Evolutionary conservation across 371 early-diverging fungal genomes (phyloP).

Genomic region (Mortierella sp.): DNA sequence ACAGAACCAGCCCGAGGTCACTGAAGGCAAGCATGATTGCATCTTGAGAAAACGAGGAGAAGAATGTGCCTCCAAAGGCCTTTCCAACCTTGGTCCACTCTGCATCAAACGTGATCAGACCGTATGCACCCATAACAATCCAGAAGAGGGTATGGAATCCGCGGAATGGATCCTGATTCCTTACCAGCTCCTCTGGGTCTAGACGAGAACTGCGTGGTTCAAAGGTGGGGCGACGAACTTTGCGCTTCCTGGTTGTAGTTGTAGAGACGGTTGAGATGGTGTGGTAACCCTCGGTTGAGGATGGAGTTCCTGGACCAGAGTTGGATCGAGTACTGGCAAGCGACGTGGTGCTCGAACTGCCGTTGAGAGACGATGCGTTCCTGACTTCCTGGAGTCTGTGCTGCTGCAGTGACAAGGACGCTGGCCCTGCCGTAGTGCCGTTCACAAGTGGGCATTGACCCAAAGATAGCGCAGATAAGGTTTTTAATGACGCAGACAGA

Average conservation of each 20-base stretch:
- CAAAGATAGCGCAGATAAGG: conserved; percentile 10
- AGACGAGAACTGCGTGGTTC: conserved; percentile 55
- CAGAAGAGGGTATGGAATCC: conserved; percentile 95
- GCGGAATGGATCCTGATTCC: conserved; percentile 69
- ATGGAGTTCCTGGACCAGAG: conserved; percentile 27
- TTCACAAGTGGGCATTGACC: not conserved
- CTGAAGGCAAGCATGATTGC: conserved; percentile 71
- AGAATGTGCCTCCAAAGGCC: conserved; percentile 68
- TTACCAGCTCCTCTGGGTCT: conserved; percentile 51
- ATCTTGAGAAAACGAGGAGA: conserved; percentile 75
- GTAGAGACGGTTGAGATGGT: conserved; percentile 37
- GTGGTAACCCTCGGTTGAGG: conserved; percentile 27
- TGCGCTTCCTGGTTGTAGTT: conserved; percentile 35
- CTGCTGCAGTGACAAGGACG: conserved; percentile 2
- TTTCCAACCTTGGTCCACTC: conserved; percentile 79
- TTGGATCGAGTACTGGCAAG: conserved; percentile 23
- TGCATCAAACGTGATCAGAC: conserved; percentile 73
- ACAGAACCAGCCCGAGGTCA: conserved; percentile 74
- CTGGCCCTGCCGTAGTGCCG: too few species aligned
- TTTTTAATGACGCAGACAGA: conserved; percentile 4
- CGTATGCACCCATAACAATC: conserved; percentile 86
- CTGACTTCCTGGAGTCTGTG: not conserved
- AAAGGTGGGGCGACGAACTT: conserved; percentile 49
- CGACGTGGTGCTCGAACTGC: conserved; percentile 12
- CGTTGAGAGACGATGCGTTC: not conserved